Percentiles rank a stretch among this genome's conserved stretches.
These are phyloP conservation scores for Coniochaeta hoffmannii DNA, from an alignment of 2,329 filamentous ascomycete species.

Conservation along the genomic window DNA sequence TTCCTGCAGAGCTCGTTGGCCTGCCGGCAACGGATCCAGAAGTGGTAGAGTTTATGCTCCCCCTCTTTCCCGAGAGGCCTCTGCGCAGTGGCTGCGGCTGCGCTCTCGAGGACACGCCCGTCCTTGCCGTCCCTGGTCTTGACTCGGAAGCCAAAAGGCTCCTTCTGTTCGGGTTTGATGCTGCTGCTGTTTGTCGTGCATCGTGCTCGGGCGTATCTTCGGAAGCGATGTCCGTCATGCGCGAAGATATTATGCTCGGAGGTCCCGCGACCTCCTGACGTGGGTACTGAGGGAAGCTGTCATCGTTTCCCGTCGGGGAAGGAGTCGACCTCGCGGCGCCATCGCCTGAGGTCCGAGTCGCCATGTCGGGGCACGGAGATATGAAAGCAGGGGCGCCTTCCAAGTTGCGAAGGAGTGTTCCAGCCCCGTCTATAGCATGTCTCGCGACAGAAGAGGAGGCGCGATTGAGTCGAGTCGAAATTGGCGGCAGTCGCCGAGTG, in stretches of 20 bases:
- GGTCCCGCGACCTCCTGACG: slow-evolving; percentile 37
- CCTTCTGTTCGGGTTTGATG: slow-evolving; percentile 16
- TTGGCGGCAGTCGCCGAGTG: not conserved
- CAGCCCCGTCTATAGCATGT: not conserved
- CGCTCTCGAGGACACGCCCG: slow-evolving; percentile 43
- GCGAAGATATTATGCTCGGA: slow-evolving; percentile 63
- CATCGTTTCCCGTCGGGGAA: slow-evolving; percentile 27
- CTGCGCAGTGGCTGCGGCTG: slow-evolving; percentile 49
- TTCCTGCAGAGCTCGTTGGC: slow-evolving; percentile 62
- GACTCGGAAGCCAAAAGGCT: slow-evolving; percentile 38
- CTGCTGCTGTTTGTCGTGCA: slow-evolving; percentile 26
- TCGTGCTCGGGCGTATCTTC: slow-evolving; percentile 44
- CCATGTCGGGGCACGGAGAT: slow-evolving; percentile 22
- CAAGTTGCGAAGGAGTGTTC: not conserved
- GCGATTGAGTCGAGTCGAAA: not conserved
- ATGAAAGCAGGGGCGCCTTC: not conserved
- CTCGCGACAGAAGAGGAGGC: not conserved
- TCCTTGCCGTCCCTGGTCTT: slow-evolving; percentile 47
- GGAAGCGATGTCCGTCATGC: slow-evolving; percentile 59
- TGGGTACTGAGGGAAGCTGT: slow-evolving; percentile 33
- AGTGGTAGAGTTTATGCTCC: slow-evolving; percentile 27
- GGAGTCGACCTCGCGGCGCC: slow-evolving; percentile 23
- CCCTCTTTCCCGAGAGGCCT: slow-evolving; percentile 36
- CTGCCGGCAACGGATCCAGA: slow-evolving; percentile 39
- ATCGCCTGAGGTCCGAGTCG: slow-evolving; percentile 22